phyloP scores from a whole-genome alignment of 2,329 filamentous ascomycete genomes.

The Chaetomiaceae sp. region DNA sequence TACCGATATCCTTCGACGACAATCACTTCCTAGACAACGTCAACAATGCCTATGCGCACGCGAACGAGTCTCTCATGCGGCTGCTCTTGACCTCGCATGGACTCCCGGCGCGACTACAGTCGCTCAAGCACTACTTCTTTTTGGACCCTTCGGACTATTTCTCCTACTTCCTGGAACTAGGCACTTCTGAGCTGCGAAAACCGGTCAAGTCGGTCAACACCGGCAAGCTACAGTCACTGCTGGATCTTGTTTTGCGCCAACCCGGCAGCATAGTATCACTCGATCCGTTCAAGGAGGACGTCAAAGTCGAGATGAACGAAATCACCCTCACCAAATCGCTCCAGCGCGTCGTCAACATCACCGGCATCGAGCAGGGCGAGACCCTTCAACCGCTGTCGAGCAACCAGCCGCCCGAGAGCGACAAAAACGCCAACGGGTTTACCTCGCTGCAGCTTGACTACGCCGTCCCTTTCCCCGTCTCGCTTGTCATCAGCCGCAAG shows the following conservation, averaged over 20 bases:
- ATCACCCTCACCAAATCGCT: conserved; percentile 88
- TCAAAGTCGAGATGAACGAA: conserved; percentile 96
- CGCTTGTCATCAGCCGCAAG: conserved; percentile 90
- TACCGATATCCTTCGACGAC: conserved; percentile 91
- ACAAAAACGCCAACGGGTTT: conserved; percentile 84
- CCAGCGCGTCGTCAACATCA: conserved; percentile 94
- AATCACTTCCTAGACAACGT: conserved; percentile 91
- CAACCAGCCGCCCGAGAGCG: conserved; percentile 65
- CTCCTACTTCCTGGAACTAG: conserved; percentile 92
- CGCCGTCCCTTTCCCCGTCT: conserved; percentile 88
- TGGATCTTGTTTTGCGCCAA: conserved; percentile 95
- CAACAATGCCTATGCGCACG: conserved; percentile 89
- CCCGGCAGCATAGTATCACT: conserved; percentile 89
- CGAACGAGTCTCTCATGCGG: conserved; percentile 88
- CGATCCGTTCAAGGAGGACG: conserved; percentile 97
- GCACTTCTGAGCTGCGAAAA: conserved; percentile 84
- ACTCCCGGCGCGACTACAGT: conserved; percentile 78
- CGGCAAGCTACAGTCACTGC: conserved; percentile 85
- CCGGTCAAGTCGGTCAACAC: conserved; percentile 85
- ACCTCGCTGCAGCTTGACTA: conserved; percentile 94
- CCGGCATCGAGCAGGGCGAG: conserved; percentile 88
- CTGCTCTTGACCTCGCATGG: conserved; percentile 90
- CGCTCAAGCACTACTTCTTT: conserved; percentile 98
- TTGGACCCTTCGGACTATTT: conserved; percentile 97
- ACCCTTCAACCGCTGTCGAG: conserved; percentile 65